phyloP scores from a whole-genome alignment of 176 grass and related monocot genomes.

The Neostapfia colusana region DNA sequence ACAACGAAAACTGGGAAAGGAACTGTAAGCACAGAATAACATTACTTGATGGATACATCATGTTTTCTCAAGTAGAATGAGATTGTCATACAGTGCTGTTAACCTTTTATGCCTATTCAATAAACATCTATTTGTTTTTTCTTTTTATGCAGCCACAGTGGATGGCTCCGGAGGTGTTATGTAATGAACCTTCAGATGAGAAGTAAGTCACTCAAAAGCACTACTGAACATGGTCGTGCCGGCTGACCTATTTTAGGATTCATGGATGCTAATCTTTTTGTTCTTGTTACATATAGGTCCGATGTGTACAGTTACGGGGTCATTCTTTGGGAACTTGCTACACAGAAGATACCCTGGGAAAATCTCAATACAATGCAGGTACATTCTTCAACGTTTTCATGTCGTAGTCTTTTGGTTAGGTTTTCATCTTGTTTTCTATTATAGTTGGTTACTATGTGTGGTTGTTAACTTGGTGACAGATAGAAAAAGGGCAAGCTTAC shows the following conservation, averaged over 20 bases:
- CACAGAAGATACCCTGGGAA: constrained; percentile 93
- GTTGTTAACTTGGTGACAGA: neutral
- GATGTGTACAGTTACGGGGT: constrained; percentile 94
- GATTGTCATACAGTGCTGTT: constrained; percentile 18
- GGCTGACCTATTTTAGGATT: neutral
- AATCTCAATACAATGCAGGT: constrained; percentile 91
- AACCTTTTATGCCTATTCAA: constrained; percentile 31
- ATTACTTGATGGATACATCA: constrained; percentile 7
- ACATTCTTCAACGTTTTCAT: neutral
- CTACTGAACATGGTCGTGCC: neutral
- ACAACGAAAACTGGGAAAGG: constrained; percentile 89
- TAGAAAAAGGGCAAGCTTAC: neutral
- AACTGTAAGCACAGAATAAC: constrained; percentile 60
- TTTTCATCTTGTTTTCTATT: neutral
- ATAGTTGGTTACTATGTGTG: neutral
- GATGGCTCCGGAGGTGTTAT: constrained; percentile 95
- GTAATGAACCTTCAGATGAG: constrained; percentile 89
- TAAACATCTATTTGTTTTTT: constrained; percentile 28
- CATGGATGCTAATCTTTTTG: neutral
- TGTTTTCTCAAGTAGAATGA: neutral
- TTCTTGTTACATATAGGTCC: constrained; percentile 59
- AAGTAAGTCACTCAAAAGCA: constrained; percentile 47
- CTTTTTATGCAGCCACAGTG: constrained; percentile 76
- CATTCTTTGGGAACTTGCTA: constrained; percentile 90
- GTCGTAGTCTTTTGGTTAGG: neutral